Evolutionary conservation across 2,329 filamentous ascomycete species (phyloP).

Genomic region (Cercospora canescens): DNA sequence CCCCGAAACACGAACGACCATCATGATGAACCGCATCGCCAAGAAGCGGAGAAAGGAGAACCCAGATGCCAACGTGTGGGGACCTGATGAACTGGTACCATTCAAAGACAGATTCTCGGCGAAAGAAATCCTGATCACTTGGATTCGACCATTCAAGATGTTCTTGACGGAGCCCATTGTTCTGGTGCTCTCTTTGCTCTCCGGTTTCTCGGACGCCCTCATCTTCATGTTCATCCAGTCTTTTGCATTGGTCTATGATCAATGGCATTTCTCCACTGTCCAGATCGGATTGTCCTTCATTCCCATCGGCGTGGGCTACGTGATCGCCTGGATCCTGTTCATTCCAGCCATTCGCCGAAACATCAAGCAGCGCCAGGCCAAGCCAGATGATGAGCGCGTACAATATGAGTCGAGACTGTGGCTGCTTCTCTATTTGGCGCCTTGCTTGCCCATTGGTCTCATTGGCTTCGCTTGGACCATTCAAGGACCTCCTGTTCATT

Average conservation of each 20-base stretch:
- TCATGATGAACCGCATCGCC: conserved; percentile 77
- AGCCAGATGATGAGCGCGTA: conserved; percentile 54
- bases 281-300: conserved; percentile 64
- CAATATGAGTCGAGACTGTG: conserved; percentile 67
- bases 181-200: conserved; percentile 68
- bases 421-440: conserved; percentile 65
- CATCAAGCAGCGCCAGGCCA: conserved; percentile 46
- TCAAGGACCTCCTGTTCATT: conserved; percentile 63
- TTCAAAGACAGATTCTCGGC: conserved; percentile 42
- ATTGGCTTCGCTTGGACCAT: conserved; percentile 74
- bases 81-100: conserved; percentile 68
- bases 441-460: conserved; percentile 66
- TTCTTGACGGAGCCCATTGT: conserved; percentile 77
- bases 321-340: conserved; percentile 64
- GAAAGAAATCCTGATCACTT: conserved; percentile 54
- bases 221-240: conserved; percentile 82
- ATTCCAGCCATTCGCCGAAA: conserved; percentile 58
- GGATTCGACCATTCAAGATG: conserved; percentile 72
- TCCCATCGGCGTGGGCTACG: conserved; percentile 67
- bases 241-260: conserved; percentile 66
- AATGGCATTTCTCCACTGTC: conserved; percentile 65
- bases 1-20: conserved; percentile 76
- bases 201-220: conserved; percentile 72
- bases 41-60: conserved; percentile 68
- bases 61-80: conserved; percentile 61